These are phyloP conservation scores for Colletotrichum sp. DNA, from an alignment of 2,329 filamentous ascomycete genomes.

Conservation along the genomic window DNA sequence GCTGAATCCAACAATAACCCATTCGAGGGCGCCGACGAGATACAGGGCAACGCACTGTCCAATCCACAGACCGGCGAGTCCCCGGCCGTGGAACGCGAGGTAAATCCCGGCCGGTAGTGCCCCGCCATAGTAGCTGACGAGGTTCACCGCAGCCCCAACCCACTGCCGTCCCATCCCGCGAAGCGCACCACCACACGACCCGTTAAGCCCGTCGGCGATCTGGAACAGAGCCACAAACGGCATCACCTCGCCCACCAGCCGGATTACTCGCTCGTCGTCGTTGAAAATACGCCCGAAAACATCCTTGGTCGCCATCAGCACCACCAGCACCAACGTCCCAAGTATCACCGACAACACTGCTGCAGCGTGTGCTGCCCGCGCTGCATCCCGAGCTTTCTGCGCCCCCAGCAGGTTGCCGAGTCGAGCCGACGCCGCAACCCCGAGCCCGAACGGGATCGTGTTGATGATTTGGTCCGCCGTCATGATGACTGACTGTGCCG, in stretches of 20 bases:
- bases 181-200: slow-evolving; percentile 80
- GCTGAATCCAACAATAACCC: slow-evolving; percentile 78
- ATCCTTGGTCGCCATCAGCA: slow-evolving; percentile 74
- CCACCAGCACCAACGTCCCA: slow-evolving; percentile 68
- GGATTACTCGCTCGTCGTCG: slow-evolving; percentile 73
- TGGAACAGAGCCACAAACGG: slow-evolving; percentile 90
- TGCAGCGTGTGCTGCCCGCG: slow-evolving; percentile 75
- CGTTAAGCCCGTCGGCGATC: slow-evolving; percentile 87
- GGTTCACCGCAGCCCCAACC: slow-evolving; percentile 81
- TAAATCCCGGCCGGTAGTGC: slow-evolving; percentile 83
- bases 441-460: slow-evolving; percentile 86
- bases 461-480: slow-evolving; percentile 85
- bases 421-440: slow-evolving; percentile 78
- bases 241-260: slow-evolving; percentile 77
- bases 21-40: slow-evolving; percentile 78
- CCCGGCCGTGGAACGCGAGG: slow-evolving; percentile 87
- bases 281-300: slow-evolving; percentile 83
- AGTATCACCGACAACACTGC: slow-evolving; percentile 75
- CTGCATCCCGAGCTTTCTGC: slow-evolving; percentile 67
- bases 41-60: slow-evolving; percentile 84
- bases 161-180: slow-evolving; percentile 88
- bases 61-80: slow-evolving; percentile 79
- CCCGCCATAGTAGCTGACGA: slow-evolving; percentile 83
- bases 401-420: slow-evolving; percentile 83
- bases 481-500: slow-evolving; percentile 89